Evolutionary conservation across 2,329 filamentous ascomycete species (phyloP).

Genomic region (Colletotrichum trifolii): DNA sequence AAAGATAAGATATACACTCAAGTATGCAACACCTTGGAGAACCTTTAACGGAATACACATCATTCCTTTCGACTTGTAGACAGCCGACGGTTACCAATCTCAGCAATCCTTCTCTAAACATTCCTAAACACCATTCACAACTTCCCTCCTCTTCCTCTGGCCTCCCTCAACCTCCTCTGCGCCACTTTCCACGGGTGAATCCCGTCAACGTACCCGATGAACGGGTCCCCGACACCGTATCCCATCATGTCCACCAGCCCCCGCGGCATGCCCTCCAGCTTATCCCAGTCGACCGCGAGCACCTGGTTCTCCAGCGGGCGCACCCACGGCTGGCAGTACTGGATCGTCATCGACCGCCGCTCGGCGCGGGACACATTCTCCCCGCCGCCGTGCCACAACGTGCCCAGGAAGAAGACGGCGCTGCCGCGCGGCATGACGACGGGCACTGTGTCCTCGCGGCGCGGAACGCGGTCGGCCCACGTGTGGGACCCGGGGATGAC

Average conservation of each 20-base stretch:
- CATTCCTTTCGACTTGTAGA: too few relatives aligned
- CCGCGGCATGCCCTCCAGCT: constrained; percentile 38
- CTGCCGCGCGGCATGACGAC: constrained; percentile 50
- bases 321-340: constrained; percentile 54
- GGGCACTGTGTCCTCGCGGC: constrained; percentile 44
- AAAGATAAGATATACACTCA: too few relatives aligned
- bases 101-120: too few relatives aligned
- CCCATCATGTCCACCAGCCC: constrained; percentile 42
- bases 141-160: constrained; percentile 20
- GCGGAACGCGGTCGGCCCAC: constrained; percentile 43
- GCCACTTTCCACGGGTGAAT: constrained; percentile 37
- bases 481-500: constrained; percentile 49
- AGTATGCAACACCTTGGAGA: too few relatives aligned
- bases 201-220: constrained; percentile 40
- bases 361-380: constrained; percentile 43
- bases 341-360: constrained; percentile 50
- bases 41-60: too few relatives aligned
- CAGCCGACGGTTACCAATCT: too few relatives aligned
- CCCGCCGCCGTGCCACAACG: constrained; percentile 52
- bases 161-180: constrained; percentile 34
- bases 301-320: constrained; percentile 51
- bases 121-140: too few relatives aligned
- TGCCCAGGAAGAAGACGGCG: constrained; percentile 49
- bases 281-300: constrained; percentile 46
- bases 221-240: constrained; percentile 40